Conservation (phyloP, 2,329 filamentous ascomycete species). For the Proliferodiscus dingleyae region DNA sequence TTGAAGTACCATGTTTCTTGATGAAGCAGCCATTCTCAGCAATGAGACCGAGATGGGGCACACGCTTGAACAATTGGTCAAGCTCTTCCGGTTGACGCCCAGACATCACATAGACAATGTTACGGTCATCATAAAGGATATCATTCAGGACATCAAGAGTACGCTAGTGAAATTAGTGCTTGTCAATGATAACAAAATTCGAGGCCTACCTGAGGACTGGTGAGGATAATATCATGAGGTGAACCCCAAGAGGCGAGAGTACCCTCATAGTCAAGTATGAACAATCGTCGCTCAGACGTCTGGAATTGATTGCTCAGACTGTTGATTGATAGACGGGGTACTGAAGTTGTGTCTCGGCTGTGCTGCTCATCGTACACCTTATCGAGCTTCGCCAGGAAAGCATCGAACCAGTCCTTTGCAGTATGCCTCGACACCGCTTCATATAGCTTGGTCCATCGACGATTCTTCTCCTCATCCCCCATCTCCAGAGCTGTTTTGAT, state of each 20-base stretch:
- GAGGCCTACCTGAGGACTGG: constrained; percentile 60
- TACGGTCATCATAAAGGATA: constrained; percentile 71
- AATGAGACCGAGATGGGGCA: constrained; percentile 81
- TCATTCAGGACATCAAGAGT: constrained; percentile 81
- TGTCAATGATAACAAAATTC: background rate
- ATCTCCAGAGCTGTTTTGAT: constrained; percentile 83
- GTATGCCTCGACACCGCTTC: constrained; percentile 74
- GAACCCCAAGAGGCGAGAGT: constrained; percentile 86
- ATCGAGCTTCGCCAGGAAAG: constrained; percentile 66
- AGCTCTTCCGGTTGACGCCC: constrained; percentile 82
- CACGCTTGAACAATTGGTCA: constrained; percentile 76
- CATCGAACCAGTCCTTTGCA: constrained; percentile 79
- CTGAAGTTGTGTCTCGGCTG: constrained; percentile 75
- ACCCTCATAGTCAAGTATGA: constrained; percentile 91
- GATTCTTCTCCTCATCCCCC: constrained; percentile 65
- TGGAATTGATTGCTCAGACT: constrained; percentile 63
- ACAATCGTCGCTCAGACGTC: constrained; percentile 63
- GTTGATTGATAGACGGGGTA: constrained; percentile 74
- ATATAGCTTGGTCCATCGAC: constrained; percentile 70
- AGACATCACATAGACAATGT: constrained; percentile 92
- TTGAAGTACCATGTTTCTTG: constrained; percentile 60
- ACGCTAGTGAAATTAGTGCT: constrained; percentile 44
- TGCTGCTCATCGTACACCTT: constrained; percentile 80
- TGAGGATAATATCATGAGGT: constrained; percentile 76
- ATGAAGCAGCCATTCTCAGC: constrained; percentile 94